phyloP scores from a whole-genome alignment of 1,284 basidiomycete species.

The Ustilago shanxiensis region DNA sequence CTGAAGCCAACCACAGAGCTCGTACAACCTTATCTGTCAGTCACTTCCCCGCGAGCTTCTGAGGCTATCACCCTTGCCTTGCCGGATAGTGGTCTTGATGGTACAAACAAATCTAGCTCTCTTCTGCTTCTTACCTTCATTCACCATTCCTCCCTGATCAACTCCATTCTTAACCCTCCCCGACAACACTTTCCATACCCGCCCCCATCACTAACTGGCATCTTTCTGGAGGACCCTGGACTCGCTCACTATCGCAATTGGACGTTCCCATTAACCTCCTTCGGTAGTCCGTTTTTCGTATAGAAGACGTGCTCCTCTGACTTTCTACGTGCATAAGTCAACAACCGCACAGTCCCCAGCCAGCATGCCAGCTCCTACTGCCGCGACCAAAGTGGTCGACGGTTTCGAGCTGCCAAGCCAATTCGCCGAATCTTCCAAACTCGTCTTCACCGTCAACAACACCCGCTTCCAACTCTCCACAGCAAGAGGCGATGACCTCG shows the following conservation, averaged over 20 bases:
- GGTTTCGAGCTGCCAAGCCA: constrained; percentile 44
- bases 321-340: not conserved
- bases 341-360: not conserved
- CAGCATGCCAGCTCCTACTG: constrained; percentile 34
- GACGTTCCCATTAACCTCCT: not conserved
- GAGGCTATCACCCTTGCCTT: not conserved
- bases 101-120: not conserved
- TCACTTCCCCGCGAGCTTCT: not conserved
- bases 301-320: too few species aligned
- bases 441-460: constrained; percentile 53
- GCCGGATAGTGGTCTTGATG: constrained; percentile 1
- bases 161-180: not conserved
- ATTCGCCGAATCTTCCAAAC: constrained; percentile 40
- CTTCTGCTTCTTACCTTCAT: not conserved
- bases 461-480: constrained; percentile 49
- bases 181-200: not conserved
- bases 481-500: constrained; percentile 46
- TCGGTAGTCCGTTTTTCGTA: too few species aligned
- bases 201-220: not conserved
- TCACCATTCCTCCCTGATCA: not conserved
- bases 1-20: not conserved
- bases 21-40: constrained; percentile 16
- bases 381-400: constrained; percentile 26
- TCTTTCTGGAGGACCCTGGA: not conserved
- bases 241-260: not conserved